Conservation (phyloP, 495 filamentous ascomycete species). For the Stereocaulon alpinum region DNA sequence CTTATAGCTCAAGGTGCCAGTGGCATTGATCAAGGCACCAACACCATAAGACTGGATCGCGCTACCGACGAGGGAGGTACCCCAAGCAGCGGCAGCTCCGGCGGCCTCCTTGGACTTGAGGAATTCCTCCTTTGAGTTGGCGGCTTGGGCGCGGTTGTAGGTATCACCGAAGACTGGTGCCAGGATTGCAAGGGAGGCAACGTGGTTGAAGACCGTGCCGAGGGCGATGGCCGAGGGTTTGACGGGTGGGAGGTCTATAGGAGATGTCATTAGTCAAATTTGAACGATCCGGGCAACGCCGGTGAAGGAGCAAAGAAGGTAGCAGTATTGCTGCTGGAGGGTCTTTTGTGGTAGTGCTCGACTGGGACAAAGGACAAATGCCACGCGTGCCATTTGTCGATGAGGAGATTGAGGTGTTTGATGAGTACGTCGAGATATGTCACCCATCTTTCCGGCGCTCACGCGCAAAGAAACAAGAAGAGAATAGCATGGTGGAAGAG, state of each 20-base stretch:
- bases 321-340: too few relatives aligned
- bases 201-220: slow-evolving; percentile 91
- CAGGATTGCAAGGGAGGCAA: slow-evolving; percentile 67
- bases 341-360: not conserved
- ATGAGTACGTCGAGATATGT: not conserved
- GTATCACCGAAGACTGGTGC: slow-evolving; percentile 88
- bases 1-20: slow-evolving; percentile 89
- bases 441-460: not conserved
- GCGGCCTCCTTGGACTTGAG: slow-evolving; percentile 84
- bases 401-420: not conserved
- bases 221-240: slow-evolving; percentile 97
- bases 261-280: not conserved
- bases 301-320: not conserved
- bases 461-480: not conserved
- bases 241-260: slow-evolving; percentile 78
- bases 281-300: not conserved
- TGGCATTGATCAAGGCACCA: slow-evolving; percentile 89
- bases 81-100: slow-evolving; percentile 79
- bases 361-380: not conserved
- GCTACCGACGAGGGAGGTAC: slow-evolving; percentile 78
- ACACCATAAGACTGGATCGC: slow-evolving; percentile 90
- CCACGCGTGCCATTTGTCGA: not conserved
- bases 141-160: slow-evolving; percentile 82
- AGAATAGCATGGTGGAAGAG: not conserved
- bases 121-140: slow-evolving; percentile 96